A percentile compares a stretch with the other conserved stretches of the same genome.
phyloP scores from a whole-genome alignment of 1,284 basidiomycete species.

The Irpex sp. region DNA sequence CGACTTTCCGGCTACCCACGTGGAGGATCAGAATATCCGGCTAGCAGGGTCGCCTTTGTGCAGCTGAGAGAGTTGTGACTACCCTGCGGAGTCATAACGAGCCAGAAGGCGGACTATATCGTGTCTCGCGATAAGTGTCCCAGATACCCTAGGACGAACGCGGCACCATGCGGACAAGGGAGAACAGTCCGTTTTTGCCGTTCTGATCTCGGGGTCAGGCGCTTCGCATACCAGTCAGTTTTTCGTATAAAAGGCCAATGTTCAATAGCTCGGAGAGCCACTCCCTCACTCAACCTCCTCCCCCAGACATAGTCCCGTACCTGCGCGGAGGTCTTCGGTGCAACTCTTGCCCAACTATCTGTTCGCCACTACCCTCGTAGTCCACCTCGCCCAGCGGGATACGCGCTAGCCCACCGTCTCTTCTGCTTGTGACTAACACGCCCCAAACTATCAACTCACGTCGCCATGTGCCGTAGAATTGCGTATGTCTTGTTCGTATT shows the following conservation, averaged over 20 bases:
- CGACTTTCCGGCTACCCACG: constrained; percentile 12
- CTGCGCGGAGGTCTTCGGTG: too few relatives aligned
- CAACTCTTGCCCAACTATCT: not conserved
- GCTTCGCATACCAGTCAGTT: constrained; percentile 14
- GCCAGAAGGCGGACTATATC: constrained; percentile 2
- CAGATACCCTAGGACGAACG: constrained; percentile 18
- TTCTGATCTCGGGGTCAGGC: constrained; percentile 22
- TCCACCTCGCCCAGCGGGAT: too few relatives aligned
- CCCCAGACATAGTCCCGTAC: constrained; percentile 4
- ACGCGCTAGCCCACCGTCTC: not conserved
- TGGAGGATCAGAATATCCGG: constrained; percentile 13
- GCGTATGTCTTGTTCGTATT: constrained; percentile 26
- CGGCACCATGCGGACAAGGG: constrained; percentile 16
- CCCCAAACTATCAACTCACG: not conserved
- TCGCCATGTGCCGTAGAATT: constrained; percentile 33
- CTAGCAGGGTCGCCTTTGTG: constrained; percentile 9
- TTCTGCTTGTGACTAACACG: not conserved
- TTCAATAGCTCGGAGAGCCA: constrained; percentile 3
- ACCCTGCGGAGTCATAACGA: constrained; percentile 16
- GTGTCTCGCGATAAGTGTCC: constrained; percentile 18
- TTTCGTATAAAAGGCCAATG: constrained; percentile 21
- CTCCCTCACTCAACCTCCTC: constrained; percentile 12
- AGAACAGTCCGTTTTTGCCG: constrained; percentile 19
- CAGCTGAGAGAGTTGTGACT: constrained; percentile 12
- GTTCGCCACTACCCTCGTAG: not conserved